A percentile compares a stretch with the other conserved stretches of the same genome.
Evolutionary conservation across 1,284 basidiomycete genomes (phyloP).

Genomic region (Mycena sp.): DNA sequence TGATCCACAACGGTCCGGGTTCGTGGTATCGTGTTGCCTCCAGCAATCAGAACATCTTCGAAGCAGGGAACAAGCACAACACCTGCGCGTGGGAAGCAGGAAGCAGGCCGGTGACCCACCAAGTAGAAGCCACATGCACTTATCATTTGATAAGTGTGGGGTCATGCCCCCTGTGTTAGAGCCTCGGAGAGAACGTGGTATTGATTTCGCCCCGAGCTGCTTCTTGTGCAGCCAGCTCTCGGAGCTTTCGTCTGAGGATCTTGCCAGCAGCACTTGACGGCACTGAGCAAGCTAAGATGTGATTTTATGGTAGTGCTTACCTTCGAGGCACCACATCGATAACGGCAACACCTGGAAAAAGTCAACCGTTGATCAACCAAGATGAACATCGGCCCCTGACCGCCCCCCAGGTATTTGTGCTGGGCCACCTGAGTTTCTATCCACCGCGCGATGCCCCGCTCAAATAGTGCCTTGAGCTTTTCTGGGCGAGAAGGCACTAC

Average conservation of each 20-base stretch:
- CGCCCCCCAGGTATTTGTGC: slow-evolving; percentile 75
- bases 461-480: slow-evolving; percentile 51
- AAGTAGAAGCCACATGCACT: too few species aligned
- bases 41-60: too few species aligned
- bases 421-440: slow-evolving; percentile 66
- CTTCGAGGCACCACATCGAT: slow-evolving; percentile 55
- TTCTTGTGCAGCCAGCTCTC: slow-evolving; percentile 65
- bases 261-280: slow-evolving; percentile 81
- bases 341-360: slow-evolving; percentile 60
- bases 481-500: slow-evolving; percentile 62
- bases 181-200: too few species aligned
- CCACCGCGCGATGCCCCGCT: slow-evolving; percentile 65
- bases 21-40: too few species aligned
- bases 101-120: too few species aligned
- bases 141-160: too few species aligned
- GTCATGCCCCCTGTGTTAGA: too few species aligned
- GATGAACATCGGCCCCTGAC: slow-evolving; percentile 32
- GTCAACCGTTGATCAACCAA: background rate
- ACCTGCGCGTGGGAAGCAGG: too few species aligned
- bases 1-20: too few species aligned
- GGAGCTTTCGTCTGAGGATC: slow-evolving; percentile 70
- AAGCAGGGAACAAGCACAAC: too few species aligned
- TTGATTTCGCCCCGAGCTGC: slow-evolving; percentile 43
- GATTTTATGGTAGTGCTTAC: too few species aligned
- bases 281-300: too few species aligned